A percentile compares a stretch with the other conserved stretches of the same genome.
phyloP scores from a whole-genome alignment of 2,329 filamentous ascomycete species.

The Phialocephala subalpina region DNA sequence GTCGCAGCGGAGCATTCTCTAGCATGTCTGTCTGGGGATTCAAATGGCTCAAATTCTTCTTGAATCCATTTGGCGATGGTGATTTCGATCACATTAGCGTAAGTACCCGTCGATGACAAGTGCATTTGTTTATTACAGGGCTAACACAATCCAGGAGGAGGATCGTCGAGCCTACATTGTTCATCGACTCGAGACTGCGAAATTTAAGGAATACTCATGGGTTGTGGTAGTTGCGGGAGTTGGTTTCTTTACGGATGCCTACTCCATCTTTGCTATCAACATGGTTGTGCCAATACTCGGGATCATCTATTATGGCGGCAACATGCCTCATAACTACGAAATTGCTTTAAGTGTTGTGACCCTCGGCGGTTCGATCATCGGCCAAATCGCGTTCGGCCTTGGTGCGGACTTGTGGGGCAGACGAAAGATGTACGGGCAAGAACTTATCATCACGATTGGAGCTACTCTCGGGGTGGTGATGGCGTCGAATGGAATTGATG shows the following conservation, averaged over 20 bases:
- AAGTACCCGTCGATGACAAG: neutral
- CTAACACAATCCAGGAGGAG: slow-evolving; percentile 27
- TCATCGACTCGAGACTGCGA: slow-evolving; percentile 32
- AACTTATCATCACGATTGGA: slow-evolving; percentile 55
- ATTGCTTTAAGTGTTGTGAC: slow-evolving; percentile 55
- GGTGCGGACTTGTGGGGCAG: slow-evolving; percentile 56
- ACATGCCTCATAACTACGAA: slow-evolving; percentile 44
- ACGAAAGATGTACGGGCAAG: slow-evolving; percentile 58
- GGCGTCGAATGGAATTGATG: slow-evolving; percentile 50
- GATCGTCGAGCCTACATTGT: slow-evolving; percentile 36
- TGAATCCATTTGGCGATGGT: slow-evolving; percentile 34
- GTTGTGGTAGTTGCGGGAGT: slow-evolving; percentile 50
- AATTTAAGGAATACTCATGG: slow-evolving; percentile 37
- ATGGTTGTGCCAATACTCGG: slow-evolving; percentile 57
- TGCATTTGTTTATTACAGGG: no score
- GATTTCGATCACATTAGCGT: slow-evolving; percentile 37
- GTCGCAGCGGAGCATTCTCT: neutral
- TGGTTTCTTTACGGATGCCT: slow-evolving; percentile 57
- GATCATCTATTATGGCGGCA: slow-evolving; percentile 55
- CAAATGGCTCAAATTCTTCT: slow-evolving; percentile 35
- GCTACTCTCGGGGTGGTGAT: slow-evolving; percentile 55
- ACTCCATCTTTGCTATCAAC: slow-evolving; percentile 56
- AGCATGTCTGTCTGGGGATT: slow-evolving; percentile 36
- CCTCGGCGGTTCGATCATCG: slow-evolving; percentile 53
- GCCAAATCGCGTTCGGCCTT: slow-evolving; percentile 55